Conservation (phyloP, 1,284 basidiomycete species). For the Marasmius tenuissimus region DNA sequence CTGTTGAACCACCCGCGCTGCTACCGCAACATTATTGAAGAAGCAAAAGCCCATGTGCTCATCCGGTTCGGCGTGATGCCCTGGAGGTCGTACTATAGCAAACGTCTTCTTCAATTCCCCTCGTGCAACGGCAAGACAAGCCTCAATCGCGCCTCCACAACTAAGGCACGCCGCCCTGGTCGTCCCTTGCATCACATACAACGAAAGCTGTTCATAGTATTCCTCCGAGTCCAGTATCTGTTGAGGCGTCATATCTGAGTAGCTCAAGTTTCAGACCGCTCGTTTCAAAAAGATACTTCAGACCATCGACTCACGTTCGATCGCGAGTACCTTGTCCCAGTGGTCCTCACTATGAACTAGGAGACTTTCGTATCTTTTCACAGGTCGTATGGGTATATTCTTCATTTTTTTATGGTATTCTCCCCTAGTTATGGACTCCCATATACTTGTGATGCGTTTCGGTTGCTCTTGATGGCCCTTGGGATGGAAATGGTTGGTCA, state of each 20-base stretch:
- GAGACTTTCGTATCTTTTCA: constrained; percentile 75
- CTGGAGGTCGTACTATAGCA: constrained; percentile 95
- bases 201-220: constrained; percentile 87
- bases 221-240: constrained; percentile 70
- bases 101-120: constrained; percentile 85
- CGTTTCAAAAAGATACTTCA: not conserved
- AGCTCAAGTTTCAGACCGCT: constrained; percentile 14
- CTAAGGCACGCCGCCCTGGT: constrained; percentile 85
- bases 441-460: constrained; percentile 83
- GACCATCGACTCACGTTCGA: constrained; percentile 57
- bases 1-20: constrained; percentile 78
- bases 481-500: constrained; percentile 80
- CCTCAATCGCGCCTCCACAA: constrained; percentile 94
- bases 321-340: constrained; percentile 87
- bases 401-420: constrained; percentile 78
- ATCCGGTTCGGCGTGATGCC: constrained; percentile 97
- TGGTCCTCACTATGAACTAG: constrained; percentile 89
- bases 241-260: constrained; percentile 69
- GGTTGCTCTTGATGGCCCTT: constrained; percentile 85
- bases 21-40: constrained; percentile 98
- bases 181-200: constrained; percentile 90
- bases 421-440: constrained; percentile 58
- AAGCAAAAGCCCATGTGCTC: constrained; percentile 99
- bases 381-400: constrained; percentile 73
- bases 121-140: constrained; percentile 83